These are phyloP conservation scores for Sporothrix sp. DNA, from an alignment of 2,329 filamentous ascomycete genomes.

Conservation along the genomic window DNA sequence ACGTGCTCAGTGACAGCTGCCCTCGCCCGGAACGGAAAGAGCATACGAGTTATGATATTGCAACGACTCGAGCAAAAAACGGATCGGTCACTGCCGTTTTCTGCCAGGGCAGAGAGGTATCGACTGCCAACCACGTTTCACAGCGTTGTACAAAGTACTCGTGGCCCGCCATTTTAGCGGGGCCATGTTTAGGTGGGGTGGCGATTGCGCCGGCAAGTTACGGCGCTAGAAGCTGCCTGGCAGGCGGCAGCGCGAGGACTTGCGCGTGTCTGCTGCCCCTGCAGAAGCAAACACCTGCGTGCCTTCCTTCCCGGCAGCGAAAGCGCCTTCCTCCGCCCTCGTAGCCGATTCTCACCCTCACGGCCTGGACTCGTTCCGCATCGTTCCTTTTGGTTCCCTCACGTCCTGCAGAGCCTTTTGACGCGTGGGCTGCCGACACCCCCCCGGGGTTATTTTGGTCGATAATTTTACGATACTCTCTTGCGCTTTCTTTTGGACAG, in stretches of 20 bases:
- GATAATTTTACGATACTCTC: too few species aligned
- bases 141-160: not conserved
- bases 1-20: not conserved
- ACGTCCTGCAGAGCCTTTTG: not conserved
- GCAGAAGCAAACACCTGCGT: not conserved
- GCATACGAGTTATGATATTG: not conserved
- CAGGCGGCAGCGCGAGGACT: conserved; percentile 6
- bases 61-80: too few species aligned
- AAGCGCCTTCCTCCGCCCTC: not conserved
- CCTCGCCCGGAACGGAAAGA: not conserved
- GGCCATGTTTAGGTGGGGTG: not conserved
- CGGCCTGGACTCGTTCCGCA: too few species aligned
- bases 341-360: too few species aligned
- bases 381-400: not conserved
- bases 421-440: too few species aligned
- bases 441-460: too few species aligned
- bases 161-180: not conserved
- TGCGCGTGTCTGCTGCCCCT: conserved; percentile 5
- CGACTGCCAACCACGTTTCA: not conserved
- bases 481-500: not conserved
- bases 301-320: not conserved
- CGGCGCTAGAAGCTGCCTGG: too few species aligned
- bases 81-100: too few species aligned
- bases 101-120: too few species aligned
- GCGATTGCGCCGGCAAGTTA: conserved; percentile 1